A percentile compares a stretch with the other conserved stretches of the same genome.
Conservation (phyloP, 805 yeast genomes). For the Pichia membranifaciens region DNA sequence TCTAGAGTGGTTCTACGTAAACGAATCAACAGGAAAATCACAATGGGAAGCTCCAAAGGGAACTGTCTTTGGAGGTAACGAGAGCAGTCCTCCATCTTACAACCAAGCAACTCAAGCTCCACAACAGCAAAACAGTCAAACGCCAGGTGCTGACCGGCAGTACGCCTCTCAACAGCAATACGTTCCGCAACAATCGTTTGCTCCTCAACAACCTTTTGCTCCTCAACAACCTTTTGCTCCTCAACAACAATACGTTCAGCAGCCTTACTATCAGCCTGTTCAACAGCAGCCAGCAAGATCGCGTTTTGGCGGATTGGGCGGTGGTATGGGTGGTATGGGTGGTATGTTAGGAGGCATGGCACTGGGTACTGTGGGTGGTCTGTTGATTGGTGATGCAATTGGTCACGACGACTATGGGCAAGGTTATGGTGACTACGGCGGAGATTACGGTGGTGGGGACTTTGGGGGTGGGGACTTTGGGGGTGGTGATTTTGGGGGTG, state of each 20-base stretch:
- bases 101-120: slow-evolving; percentile 1
- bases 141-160: slow-evolving; percentile 14
- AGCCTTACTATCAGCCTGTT: slow-evolving; percentile 10
- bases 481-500: slow-evolving; percentile 11
- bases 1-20: slow-evolving; percentile 68
- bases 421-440: slow-evolving; percentile 1
- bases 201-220: not conserved
- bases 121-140: not conserved
- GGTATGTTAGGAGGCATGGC: slow-evolving; percentile 30
- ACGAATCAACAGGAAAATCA: slow-evolving; percentile 61
- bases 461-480: slow-evolving; percentile 9
- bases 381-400: slow-evolving; percentile 20
- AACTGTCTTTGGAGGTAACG: slow-evolving; percentile 36
- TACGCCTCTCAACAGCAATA: slow-evolving; percentile 8
- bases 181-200: slow-evolving; percentile 15
- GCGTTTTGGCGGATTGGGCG: slow-evolving; percentile 27
- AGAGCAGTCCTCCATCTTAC: slow-evolving; percentile 34
- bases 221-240: slow-evolving; percentile 11
- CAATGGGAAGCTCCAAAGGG: slow-evolving; percentile 88
- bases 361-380: slow-evolving; percentile 29
- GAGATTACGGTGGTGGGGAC: too few relatives aligned
- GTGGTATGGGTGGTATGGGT: slow-evolving; percentile 26
- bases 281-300: slow-evolving; percentile 4
- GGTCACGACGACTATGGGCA: slow-evolving; percentile 1
- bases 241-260: slow-evolving; percentile 15